Evolutionary conservation across 2,329 filamentous ascomycete species (phyloP).

Genomic region (Fusarium nisikadoi): DNA sequence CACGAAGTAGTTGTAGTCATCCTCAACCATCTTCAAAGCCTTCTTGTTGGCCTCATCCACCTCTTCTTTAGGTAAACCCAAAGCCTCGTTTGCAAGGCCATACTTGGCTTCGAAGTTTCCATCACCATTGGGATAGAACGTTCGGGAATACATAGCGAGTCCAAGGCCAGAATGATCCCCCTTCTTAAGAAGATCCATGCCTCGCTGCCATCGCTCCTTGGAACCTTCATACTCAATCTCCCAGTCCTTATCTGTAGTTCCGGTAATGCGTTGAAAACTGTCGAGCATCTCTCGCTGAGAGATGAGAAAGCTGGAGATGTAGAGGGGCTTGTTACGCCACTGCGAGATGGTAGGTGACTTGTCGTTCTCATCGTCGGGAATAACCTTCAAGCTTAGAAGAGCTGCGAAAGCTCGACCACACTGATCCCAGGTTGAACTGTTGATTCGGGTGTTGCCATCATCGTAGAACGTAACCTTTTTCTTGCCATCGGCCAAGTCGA

Average conservation of each 20-base stretch:
- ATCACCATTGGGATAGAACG: slow-evolving; percentile 59
- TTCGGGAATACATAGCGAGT: slow-evolving; percentile 64
- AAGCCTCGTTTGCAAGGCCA: slow-evolving; percentile 57
- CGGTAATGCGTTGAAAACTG: slow-evolving; percentile 66
- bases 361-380: slow-evolving; percentile 54
- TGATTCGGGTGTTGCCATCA: slow-evolving; percentile 66
- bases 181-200: slow-evolving; percentile 54
- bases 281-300: slow-evolving; percentile 74
- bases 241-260: slow-evolving; percentile 64
- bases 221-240: slow-evolving; percentile 59
- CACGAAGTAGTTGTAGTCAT: slow-evolving; percentile 36
- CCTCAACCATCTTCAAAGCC: slow-evolving; percentile 55
- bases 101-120: slow-evolving; percentile 56
- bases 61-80: slow-evolving; percentile 69
- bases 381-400: slow-evolving; percentile 57
- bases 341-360: slow-evolving; percentile 46
- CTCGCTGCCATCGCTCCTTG: slow-evolving; percentile 60
- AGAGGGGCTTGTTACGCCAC: slow-evolving; percentile 58
- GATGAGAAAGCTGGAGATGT: slow-evolving; percentile 65
- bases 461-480: slow-evolving; percentile 60
- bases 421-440: slow-evolving; percentile 69
- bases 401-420: slow-evolving; percentile 64
- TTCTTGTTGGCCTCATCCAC: slow-evolving; percentile 65
- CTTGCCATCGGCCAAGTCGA: slow-evolving; percentile 56
- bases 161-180: slow-evolving; percentile 56